Base-by-base conservation (phyloP, 148 eudicot species). In the Polygonum aviculare region DNA sequence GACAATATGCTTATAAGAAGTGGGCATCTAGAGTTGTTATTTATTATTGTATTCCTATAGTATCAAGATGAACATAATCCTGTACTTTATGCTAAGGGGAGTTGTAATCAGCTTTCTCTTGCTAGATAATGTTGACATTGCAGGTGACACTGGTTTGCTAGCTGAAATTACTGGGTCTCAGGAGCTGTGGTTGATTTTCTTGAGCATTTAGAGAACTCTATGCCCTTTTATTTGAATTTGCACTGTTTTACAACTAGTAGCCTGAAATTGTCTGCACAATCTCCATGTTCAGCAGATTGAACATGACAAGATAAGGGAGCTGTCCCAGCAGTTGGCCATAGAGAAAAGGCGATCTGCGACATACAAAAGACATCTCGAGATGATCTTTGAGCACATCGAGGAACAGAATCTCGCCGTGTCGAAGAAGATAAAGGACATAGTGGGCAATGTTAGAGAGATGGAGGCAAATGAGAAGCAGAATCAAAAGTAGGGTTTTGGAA, bases 351-450 rank as follows among this genome's bases (percentile, higher is more conserved):
- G 93, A 80, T 80, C 91, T 39, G 88, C 96, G 18, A 84, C 93
- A 18, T 94, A 91, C 76, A 94, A 94, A 84, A 85, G 93, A 82
- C 95, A 94, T 78, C 83, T 94, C 71, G 97, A 94, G 74, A 86
- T 87, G 90, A 72, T 94, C 26, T 89, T 94, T 72, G 93, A 90
- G 84, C 90, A 94, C 85, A 92, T 94, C 2, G 96, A 92, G 76
- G 98, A 92, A 81, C 97, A 94, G 79, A 94, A 94, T 75, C 89
- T 87, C 73, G 77, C 82, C 67, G 81, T 94, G 44, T 90, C 96
- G 4, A 88, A 85, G 80, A 92, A 89, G 89, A 88, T 94, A 39
- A 87, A 89, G 75, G 67, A 81, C 77, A 82, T 94, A 33, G 93
- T 92, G 78, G 82, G 87, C 76, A 85, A 79, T 80, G 90, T 94